Conservation (phyloP, 768 basidiomycete species). For the Amanita polypyramis region DNA sequence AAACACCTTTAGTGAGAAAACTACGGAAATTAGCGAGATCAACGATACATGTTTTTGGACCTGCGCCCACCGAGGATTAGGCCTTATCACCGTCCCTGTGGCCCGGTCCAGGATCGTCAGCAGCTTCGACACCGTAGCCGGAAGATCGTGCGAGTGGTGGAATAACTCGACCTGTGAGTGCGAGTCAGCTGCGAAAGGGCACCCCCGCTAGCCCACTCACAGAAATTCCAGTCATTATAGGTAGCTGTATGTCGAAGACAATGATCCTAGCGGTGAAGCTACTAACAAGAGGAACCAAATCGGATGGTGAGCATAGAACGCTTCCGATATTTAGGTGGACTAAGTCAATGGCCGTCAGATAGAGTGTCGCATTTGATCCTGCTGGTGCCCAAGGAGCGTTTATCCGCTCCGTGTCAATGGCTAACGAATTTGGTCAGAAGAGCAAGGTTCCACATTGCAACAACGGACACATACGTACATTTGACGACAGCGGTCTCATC, state of each 20-base stretch:
- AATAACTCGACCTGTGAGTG: conserved; percentile 73
- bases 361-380: conserved; percentile 82
- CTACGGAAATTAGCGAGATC: conserved; percentile 25
- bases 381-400: conserved; percentile 80
- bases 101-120: conserved; percentile 71
- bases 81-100: conserved; percentile 62
- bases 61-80: conserved; percentile 66
- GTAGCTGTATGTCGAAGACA: conserved; percentile 85
- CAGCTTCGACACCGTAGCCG: conserved; percentile 78
- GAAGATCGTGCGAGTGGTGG: conserved; percentile 88
- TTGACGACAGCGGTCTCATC: conserved; percentile 82
- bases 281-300: conserved; percentile 67
- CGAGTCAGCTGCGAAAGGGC: background rate
- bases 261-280: conserved; percentile 82
- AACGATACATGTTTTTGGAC: background rate
- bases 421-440: conserved; percentile 28
- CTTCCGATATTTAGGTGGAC: conserved; percentile 81
- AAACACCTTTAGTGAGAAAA: conserved; percentile 73
- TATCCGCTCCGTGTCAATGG: conserved; percentile 76
- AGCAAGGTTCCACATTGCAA: background rate
- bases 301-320: conserved; percentile 70
- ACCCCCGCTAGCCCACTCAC: conserved; percentile 29
- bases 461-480: conserved; percentile 25
- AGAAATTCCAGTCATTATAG: conserved; percentile 79
- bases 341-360: conserved; percentile 75